These are phyloP conservation scores for Phytophthora kernoviae DNA, from an alignment of 352 stramenopile species.

Conservation along the genomic window DNA sequence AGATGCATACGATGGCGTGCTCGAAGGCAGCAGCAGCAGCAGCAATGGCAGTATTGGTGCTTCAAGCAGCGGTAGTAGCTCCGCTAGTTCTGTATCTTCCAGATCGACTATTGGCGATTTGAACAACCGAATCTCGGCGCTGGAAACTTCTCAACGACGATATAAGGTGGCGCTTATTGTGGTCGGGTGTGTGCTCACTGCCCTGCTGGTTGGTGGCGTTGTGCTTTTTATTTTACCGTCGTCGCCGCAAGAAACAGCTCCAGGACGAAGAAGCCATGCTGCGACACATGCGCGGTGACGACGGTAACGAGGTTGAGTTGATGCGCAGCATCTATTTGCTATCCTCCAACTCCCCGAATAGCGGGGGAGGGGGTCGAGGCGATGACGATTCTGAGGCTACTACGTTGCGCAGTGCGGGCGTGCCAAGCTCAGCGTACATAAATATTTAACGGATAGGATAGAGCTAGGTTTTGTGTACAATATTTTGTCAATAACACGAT, in stretches of 20 bases:
- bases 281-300: constrained; percentile 44
- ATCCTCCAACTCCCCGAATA: constrained; percentile 35
- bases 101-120: constrained; percentile 24
- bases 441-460: constrained; percentile 31
- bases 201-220: constrained; percentile 14
- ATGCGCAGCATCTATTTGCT: constrained; percentile 50
- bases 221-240: constrained; percentile 14
- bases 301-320: constrained; percentile 45
- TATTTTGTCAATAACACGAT: background rate
- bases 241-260: constrained; percentile 29
- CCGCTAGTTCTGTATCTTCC: constrained; percentile 13
- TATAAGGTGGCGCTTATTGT: constrained; percentile 46
- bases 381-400: background rate
- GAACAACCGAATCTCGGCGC: constrained; percentile 16
- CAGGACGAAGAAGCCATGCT: constrained; percentile 39
- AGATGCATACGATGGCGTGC: constrained; percentile 54
- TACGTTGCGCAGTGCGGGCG: background rate
- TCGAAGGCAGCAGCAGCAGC: constrained; percentile 15
- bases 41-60: constrained; percentile 8
- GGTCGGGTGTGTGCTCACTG: constrained; percentile 18
- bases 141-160: constrained; percentile 24
- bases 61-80: constrained; percentile 10
- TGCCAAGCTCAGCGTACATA: background rate
- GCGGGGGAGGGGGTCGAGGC: background rate
- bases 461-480: constrained; percentile 5